Evolutionary conservation across 2,329 filamentous ascomycete genomes (phyloP), one percentile per base, ranked within the genome.

Genomic region (Claviceps pazoutovae): DNA sequence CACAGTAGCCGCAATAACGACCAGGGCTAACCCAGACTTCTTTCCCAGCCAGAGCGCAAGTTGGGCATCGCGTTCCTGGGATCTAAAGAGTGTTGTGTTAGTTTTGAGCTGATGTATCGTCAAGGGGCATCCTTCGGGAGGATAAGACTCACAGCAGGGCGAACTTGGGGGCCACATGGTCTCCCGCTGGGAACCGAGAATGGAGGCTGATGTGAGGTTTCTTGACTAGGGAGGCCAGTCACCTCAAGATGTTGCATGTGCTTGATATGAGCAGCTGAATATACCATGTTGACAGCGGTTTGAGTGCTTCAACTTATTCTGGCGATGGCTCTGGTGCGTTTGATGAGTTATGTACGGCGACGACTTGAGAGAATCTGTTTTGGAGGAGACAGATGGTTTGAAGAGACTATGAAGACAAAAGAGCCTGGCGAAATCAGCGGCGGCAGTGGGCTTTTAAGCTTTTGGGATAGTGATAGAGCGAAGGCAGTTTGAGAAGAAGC

Each of bases 11-110:
- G 58, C 75, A 79, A 49, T 65, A 65, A 52, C 72, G 70, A 50
- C 75, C 75, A 36, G 74, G 74, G 54, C 77, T 74, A 23, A 79
- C 75, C 75, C 75, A 79, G 44, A 74, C 72, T 58, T 78, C 75
- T 54, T 72, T 67, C 54, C 75, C 75, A 46, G 67, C 64, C 43
- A 64, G 60, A 49, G 69, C 68, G 57, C 75, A 79, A 4, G 69
- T 76, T 47, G 74, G 74, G 60, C 75, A 79, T 57, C 69, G 67
- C 26, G 76, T 73, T 9, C 75, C 75, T 4, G 75, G 70, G 54
- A 76, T 69, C 62, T 69, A 45, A 37, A n/a, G 2, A 2, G 34
- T 36, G 48, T 50, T 23, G 44, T n/a, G 55, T 42, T 9, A 50
- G n/a, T 46, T 21, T 38, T 17, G 16, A 17, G 7, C 8, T 11